Base-by-base conservation (phyloP, 306 rosid genomes). In the Luffa aegyptiaca region DNA sequence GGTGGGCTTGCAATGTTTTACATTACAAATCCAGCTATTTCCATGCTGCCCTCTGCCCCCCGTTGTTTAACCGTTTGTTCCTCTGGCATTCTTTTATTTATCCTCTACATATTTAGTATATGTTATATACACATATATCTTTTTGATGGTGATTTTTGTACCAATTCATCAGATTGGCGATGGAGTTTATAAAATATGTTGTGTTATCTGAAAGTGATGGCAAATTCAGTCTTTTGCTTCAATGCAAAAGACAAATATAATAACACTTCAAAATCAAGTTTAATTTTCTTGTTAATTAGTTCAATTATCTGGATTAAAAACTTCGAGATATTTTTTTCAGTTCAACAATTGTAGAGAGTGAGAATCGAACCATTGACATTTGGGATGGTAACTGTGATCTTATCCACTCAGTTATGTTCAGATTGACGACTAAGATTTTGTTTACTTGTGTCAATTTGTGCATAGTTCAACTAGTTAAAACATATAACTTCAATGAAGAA, bases 1-100 rank as follows among this genome's bases (percentile, higher is more conserved):
- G 21, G 75, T 69, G 37, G 53, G 75, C 65, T n/a, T 39, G 12
- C 79, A 73, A 42, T 68, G 81, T 70, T 77, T 63, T 63, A 65
- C 48, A 64, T 73, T 75, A 79, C 66, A 71, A 75, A 81, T 81
- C 85, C 87, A 77, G 84, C 86, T 75, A 58, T 65, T 81, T 79
- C 87, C 85, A 57, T 81, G 46, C 78, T 46, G 53, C 77, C 53
- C 53, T 78, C 82, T 74, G 33, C 61, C 61, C 69, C 77, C 58
- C 75, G 9, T 70, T 44, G 55, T 70, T 80, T 49, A 52, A 21
- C 76, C 68, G 78, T 74, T 74, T 74, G 62, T 51, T 52, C 37
- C 33, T 78, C n/a, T 77, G 66, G 62, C 75, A 49, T 75, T 77
- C 58, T 59, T 46, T 11, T 8, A 76, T 76, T 82, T 78, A 58